Conservation (phyloP, 148 eudicot species). For the Talinum fruticosum region DNA sequence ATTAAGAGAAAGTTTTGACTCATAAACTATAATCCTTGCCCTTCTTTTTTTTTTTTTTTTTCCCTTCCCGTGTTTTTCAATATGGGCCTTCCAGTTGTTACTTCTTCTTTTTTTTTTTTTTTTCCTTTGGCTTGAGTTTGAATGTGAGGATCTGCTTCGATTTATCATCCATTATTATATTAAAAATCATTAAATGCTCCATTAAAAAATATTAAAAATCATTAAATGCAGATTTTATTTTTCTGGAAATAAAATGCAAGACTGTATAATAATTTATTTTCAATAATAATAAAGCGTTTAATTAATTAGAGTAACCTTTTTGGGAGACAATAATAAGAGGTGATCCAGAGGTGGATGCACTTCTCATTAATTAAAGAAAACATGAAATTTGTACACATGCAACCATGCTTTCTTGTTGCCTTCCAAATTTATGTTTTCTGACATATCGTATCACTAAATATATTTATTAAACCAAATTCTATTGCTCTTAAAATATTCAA, state of each 20-base stretch:
- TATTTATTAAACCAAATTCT: neutral
- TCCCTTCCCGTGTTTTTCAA: too few species aligned
- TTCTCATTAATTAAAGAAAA: conserved; percentile 8
- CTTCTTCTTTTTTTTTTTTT: neutral
- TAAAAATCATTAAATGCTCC: neutral
- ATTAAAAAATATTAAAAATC: too few species aligned
- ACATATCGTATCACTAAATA: neutral
- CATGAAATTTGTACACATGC: conserved; percentile 13
- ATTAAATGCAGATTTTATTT: neutral
- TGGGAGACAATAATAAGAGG: neutral
- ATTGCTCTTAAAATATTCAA: too few species aligned
- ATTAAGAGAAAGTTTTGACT: neutral
- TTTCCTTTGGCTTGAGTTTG: neutral
- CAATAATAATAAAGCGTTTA: neutral
- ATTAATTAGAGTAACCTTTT: too few species aligned
- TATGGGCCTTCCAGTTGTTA: too few species aligned
- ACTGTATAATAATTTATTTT: neutral
- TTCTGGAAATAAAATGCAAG: neutral
- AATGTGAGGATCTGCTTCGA: conserved; percentile 10
- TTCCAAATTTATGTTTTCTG: conserved; percentile 7
- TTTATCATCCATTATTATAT: neutral
- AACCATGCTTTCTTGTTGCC: conserved; percentile 1
- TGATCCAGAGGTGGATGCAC: conserved; percentile 11
- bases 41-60: too few species aligned
- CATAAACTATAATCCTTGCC: too few species aligned